Base-by-base conservation (phyloP, 2,329 filamentous ascomycete genomes). In the Neobulgaria alba region DNA sequence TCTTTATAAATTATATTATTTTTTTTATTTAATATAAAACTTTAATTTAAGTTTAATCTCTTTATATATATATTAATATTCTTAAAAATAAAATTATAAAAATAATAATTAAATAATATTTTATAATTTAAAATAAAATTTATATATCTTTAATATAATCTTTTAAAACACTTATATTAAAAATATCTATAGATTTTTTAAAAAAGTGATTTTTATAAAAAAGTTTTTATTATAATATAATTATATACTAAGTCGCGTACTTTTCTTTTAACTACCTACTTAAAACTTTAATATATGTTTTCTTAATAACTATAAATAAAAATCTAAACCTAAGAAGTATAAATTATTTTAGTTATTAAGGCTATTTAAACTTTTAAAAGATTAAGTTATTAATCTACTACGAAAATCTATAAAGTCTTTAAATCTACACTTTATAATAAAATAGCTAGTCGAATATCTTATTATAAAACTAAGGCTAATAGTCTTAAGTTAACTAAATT, bases 111-210 rank as follows among this genome's bases (percentile, higher is more conserved):
- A 23, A 23, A 36, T 36, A 20, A 35, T 12, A 9, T 19, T 35
- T 35, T 35, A n/a, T 17, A 35, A 19, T 35, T 17, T 17, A 9
- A n/a, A n/a, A n/a, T n/a, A n/a, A n/a, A n/a, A n/a, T 35, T 35
- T 9, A 35, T 18, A 18, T 17, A 17, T 35, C 20, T 35, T 17
- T 17, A 17, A 16, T 17, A n/a, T n/a, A n/a, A n/a, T n/a, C n/a
- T n/a, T n/a, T n/a, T n/a, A n/a, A n/a, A n/a, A n/a, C n/a, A n/a
- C 8, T 9, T 18, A 35, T 35, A 35, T 17, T 35, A 17, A 17
- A 10, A 33, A 33, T 9, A 33, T 33, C 16, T 10, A 8, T 33
- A 9, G 16, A 33, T 33, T 16, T 35, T n/a, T n/a, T 26, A 7
- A 26, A 26, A 26, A 7, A 26, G 23, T 26, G 12, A 26, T 7